Conservation (phyloP, 2,329 filamentous ascomycete genomes). For the Sclerotiophoma versabilis region DNA sequence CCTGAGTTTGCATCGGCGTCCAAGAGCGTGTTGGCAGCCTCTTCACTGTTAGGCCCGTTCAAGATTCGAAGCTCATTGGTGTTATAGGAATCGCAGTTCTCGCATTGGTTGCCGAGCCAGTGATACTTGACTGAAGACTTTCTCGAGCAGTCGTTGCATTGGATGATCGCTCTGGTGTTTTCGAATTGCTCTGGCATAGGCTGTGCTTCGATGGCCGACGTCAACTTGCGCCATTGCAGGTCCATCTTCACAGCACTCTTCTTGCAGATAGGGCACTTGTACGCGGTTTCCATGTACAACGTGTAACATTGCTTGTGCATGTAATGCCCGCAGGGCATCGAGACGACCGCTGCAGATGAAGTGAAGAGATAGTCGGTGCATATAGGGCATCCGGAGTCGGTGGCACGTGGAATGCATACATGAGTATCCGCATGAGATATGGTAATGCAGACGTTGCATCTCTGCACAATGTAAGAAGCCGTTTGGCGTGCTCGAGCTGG, state of each 20-base stretch:
- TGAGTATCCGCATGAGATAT: constrained; percentile 85
- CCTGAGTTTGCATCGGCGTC: constrained; percentile 38
- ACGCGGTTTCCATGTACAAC: constrained; percentile 86
- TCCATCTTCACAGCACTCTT: constrained; percentile 99
- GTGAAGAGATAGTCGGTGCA: constrained; percentile 97
- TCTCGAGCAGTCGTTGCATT: constrained; percentile 94
- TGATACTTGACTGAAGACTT: constrained; percentile 89
- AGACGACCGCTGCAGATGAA: constrained; percentile 85
- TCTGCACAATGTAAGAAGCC: constrained; percentile 27
- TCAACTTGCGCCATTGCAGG: constrained; percentile 87
- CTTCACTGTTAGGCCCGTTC: constrained; percentile 48
- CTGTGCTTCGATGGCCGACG: constrained; percentile 84
- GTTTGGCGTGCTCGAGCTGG: constrained; percentile 12
- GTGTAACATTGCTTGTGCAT: constrained; percentile 91
- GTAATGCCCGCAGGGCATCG: constrained; percentile 94
- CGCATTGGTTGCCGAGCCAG: constrained; percentile 93
- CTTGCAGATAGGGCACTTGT: constrained; percentile 96
- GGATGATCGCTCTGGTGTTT: constrained; percentile 80
- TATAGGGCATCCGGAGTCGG: constrained; percentile 95
- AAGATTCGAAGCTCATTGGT: constrained; percentile 58
- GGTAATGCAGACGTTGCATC: constrained; percentile 89
- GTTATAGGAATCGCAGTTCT: constrained; percentile 62
- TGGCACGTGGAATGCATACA: constrained; percentile 92
- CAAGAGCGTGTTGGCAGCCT: constrained; percentile 43
- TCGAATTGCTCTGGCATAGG: constrained; percentile 89